Base-by-base conservation (phyloP, 2,329 filamentous ascomycete genomes). In the Microdochium bolleyi region DNA sequence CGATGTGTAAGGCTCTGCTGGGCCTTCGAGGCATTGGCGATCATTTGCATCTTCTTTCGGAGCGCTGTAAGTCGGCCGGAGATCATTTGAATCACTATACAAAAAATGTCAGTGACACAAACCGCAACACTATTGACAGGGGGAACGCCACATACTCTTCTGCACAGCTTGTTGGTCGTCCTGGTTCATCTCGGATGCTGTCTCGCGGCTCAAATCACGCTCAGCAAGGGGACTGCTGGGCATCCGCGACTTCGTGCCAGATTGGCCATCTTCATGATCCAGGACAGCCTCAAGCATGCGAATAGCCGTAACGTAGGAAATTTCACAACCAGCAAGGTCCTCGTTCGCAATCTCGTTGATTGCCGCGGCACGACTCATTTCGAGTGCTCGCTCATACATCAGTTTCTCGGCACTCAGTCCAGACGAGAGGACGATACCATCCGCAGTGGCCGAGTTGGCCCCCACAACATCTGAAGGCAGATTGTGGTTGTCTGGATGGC, bases 311-410 rank as follows among this genome's bases (percentile, higher is more conserved):
- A 89, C 80, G 65, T 99, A 99, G 19, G 91, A 92, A 24, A 96
- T 84, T 64, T 97, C 92, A 65, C 92, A 97, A 16, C 91, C 90
- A 0, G 76, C 72, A 24, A 97, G 75, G 67, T 97, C 92, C 57
- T 94, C 89, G 53, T 92, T 91, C 2, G 94, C 90, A 50, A 99
- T 88, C 71, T 99, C 94, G 61, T 95, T 95, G 64, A 97, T 94
- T 8, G 94, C 94, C 8, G 94, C 92, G 3, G 89, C 84, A 51
- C 91, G 84, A 67, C 91, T 96, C 94, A 99, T 97, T 67, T 99
- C 94, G 22, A 97, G 75, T 0, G 94, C 94, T 49, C 94, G 88
- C 61, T 99, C 94, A 66, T 96, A 99, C 91, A 99, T 96, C 48
- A 99, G 76, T 70, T 92, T 96, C 73, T 97, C 94, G 0, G 94